Percentiles rank a stretch among this genome's conserved stretches.
These are phyloP conservation scores for Toxoplasma gondii DNA, from an alignment of 169 alveolate genomes.

Conservation along the genomic window DNA sequence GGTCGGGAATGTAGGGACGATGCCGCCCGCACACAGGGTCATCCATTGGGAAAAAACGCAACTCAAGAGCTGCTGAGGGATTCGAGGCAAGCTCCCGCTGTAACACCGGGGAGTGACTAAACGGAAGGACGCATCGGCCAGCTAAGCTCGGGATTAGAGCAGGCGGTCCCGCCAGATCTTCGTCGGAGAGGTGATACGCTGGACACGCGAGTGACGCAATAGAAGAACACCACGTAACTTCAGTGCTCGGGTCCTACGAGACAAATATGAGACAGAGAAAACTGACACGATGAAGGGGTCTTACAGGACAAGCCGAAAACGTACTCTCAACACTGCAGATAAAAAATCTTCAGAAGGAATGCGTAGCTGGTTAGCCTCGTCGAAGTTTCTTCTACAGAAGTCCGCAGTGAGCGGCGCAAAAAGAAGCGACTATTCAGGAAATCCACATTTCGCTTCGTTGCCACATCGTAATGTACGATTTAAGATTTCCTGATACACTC, in stretches of 20 bases:
- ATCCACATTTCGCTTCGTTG: no score
- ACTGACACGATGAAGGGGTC: background rate
- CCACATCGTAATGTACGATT: no score
- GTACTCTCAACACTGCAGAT: no score
- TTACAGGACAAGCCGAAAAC: no score
- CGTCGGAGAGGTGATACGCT: background rate
- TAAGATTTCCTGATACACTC: no score
- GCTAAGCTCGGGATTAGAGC: background rate
- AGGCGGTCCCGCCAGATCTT: background rate
- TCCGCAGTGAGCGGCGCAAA: no score
- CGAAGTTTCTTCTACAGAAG: no score
- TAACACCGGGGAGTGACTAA: slow-evolving; percentile 3
- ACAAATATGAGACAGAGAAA: background rate
- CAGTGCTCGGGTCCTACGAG: background rate
- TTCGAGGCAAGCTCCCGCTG: slow-evolving; percentile 1
- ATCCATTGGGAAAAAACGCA: background rate
- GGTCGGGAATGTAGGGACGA: slow-evolving; percentile 22
- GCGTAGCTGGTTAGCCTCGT: no score
- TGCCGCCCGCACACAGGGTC: slow-evolving; percentile 19
- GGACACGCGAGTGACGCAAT: background rate
- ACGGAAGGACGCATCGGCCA: slow-evolving; percentile 12
- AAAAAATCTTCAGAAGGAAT: no score
- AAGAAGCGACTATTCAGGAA: no score
- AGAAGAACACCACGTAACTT: slow-evolving; percentile 18
- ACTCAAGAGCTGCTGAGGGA: slow-evolving; percentile 3